These are phyloP conservation scores for Zymoseptoria crescenta DNA, from an alignment of 2,329 filamentous ascomycete genomes.

Conservation along the genomic window DNA sequence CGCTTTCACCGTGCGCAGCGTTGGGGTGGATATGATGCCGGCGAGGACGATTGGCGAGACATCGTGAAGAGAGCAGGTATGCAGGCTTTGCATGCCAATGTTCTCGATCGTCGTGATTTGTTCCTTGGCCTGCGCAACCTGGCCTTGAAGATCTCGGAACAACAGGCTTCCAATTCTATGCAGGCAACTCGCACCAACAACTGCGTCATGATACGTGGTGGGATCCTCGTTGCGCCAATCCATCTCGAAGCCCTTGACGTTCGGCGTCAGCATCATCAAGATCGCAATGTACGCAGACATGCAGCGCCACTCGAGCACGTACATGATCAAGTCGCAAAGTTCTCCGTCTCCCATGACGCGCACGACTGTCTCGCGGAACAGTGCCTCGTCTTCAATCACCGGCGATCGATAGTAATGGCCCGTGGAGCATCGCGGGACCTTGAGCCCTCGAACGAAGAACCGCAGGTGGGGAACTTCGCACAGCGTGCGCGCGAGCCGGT, in stretches of 20 bases:
- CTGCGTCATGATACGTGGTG: neutral
- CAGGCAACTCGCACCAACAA: neutral
- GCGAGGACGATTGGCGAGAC: neutral
- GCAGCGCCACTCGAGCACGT: neutral
- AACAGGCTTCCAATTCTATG: neutral
- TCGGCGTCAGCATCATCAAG: too few species aligned
- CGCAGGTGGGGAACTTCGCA: neutral
- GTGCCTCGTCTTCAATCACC: neutral
- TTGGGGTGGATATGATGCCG: neutral
- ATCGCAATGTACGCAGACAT: too few species aligned
- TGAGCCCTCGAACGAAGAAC: neutral
- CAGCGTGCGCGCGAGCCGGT: neutral
- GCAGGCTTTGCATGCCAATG: neutral
- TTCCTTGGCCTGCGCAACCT: neutral
- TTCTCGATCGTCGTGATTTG: neutral
- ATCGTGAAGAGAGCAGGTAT: neutral
- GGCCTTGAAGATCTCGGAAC: neutral
- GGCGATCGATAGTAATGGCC: neutral
- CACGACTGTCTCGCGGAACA: neutral
- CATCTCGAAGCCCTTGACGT: neutral
- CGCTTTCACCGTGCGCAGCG: too few species aligned
- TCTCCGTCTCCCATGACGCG: neutral
- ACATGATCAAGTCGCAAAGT: neutral
- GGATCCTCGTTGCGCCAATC: neutral
- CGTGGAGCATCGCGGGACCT: neutral